A percentile compares a stretch with the other conserved stretches of the same genome.
Conservation (phyloP, 2,329 filamentous ascomycete species). For the Phyllosticta capitalensis region DNA sequence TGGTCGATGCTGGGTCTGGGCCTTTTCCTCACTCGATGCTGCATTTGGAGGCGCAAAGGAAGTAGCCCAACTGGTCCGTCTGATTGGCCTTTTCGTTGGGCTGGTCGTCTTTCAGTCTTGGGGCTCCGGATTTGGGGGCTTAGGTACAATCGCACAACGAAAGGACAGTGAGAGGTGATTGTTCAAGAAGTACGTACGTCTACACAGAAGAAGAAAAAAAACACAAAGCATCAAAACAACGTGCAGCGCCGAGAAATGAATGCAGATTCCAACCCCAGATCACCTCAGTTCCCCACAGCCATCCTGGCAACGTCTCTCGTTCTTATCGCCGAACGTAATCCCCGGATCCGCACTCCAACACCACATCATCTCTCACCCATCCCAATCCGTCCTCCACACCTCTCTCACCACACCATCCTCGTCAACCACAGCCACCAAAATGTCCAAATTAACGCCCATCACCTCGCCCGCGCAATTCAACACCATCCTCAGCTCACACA, state of each 20-base stretch:
- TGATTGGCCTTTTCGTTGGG: background rate
- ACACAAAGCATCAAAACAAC: background rate
- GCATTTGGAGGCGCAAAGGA: background rate
- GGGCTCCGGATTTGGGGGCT: background rate
- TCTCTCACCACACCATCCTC: background rate
- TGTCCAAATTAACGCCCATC: conserved; percentile 23
- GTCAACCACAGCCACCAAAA: conserved; percentile 7
- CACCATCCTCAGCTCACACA: conserved; percentile 24
- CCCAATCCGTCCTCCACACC: background rate
- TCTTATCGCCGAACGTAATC: background rate
- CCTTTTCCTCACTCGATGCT: background rate
- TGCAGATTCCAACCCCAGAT: background rate
- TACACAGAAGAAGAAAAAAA: background rate
- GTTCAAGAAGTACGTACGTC: too few species aligned
- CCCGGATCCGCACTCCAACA: background rate
- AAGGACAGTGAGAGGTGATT: background rate
- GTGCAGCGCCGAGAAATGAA: background rate
- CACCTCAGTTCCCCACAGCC: background rate
- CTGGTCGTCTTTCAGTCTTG: background rate
- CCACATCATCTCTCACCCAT: background rate
- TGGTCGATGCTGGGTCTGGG: background rate
- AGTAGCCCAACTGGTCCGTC: background rate
- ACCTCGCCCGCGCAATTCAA: conserved; percentile 27
- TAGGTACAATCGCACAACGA: background rate
- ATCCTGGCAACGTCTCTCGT: too few species aligned